A percentile compares a stretch with the other conserved stretches of the same genome.
phyloP scores from a whole-genome alignment of 768 basidiomycete genomes.

The Russula abietina region DNA sequence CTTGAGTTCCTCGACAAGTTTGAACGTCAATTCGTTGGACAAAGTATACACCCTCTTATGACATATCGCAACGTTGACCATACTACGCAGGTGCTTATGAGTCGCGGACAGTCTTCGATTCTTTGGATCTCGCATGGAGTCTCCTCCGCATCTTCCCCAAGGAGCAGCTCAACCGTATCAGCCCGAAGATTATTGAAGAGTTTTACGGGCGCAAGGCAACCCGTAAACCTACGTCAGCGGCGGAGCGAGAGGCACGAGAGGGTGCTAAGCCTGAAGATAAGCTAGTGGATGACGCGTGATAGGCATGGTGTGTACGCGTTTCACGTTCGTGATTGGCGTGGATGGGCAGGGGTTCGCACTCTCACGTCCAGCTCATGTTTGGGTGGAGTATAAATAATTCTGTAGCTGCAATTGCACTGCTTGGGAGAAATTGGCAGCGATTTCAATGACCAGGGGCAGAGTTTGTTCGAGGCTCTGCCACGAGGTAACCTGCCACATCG shows the following conservation, averaged over 20 bases:
- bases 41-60: slow-evolving; percentile 50
- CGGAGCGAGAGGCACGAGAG: slow-evolving; percentile 33
- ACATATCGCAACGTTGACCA: neutral
- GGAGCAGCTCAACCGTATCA: slow-evolving; percentile 96
- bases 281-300: slow-evolving; percentile 49
- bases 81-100: slow-evolving; percentile 75
- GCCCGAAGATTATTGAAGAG: slow-evolving; percentile 91
- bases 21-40: slow-evolving; percentile 94
- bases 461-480: slow-evolving; percentile 8
- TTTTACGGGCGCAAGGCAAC: slow-evolving; percentile 83
- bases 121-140: slow-evolving; percentile 95
- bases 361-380: slow-evolving; percentile 12
- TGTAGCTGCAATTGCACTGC: slow-evolving; percentile 5
- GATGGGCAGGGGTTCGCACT: neutral
- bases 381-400: slow-evolving; percentile 7
- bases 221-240: slow-evolving; percentile 53
- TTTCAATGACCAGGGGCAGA: neutral
- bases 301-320: slow-evolving; percentile 3
- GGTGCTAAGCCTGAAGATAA: slow-evolving; percentile 44
- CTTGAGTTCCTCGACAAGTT: slow-evolving; percentile 98
- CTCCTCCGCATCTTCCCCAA: slow-evolving; percentile 97
- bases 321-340: slow-evolving; percentile 32
- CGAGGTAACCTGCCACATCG: slow-evolving; percentile 1
- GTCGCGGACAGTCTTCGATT: slow-evolving; percentile 93
- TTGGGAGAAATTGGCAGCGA: neutral